Evolutionary conservation across 2,329 filamentous ascomycete species (phyloP), one percentile per base, ranked within the genome.

Genomic region (Dactylonectria estremocensis): DNA sequence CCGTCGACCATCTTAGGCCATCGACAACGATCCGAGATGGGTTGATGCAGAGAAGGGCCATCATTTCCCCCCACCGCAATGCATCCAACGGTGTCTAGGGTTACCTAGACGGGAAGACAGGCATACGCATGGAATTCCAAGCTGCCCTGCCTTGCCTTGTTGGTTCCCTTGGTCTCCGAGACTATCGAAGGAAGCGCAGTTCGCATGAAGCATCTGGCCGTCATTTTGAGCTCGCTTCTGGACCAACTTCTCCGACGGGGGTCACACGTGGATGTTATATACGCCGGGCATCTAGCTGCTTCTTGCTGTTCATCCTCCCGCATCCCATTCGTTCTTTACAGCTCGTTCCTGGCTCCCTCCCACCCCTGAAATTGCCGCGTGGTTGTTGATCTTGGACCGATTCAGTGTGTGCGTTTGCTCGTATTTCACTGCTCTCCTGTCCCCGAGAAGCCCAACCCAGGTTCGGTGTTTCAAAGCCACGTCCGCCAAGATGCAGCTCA

Each of bases 401-500:
- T 37, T 33, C 31, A 10, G 48, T 18, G 16, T 55, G 14, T 20
- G 24, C 48, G 31, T 37, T 14, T 37, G 9, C 35, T 37, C 35
- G 35, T 14, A 37, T 37, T 9, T 14, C 13, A 14, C 13, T 14
- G 9, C 16, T n/a, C 14, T n/a, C 40, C 13, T 40, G 37, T 40
- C 13, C 37, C 13, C 37, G 13, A 14, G 6, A 43, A n/a, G 8
- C 2, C 14, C 50, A 31, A 35, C 24, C 24, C 24, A 28, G 11
- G 11, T 9, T 35, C 50, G 16, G 16, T 48, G 24, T 37, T 35
- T 28, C 35, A 49, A n/a, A 40, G 24, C 24, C 48, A 7, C 49
- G 14, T 35, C 11, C 35, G 33, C 54, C n/a, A 52, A 14, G 10
- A 74, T 73, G 72, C 63, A 63, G 18, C 45, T 74, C n/a, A 56